These are phyloP conservation scores for Diaporthe caulivora DNA, from an alignment of 2,329 filamentous ascomycete genomes.

Conservation along the genomic window DNA sequence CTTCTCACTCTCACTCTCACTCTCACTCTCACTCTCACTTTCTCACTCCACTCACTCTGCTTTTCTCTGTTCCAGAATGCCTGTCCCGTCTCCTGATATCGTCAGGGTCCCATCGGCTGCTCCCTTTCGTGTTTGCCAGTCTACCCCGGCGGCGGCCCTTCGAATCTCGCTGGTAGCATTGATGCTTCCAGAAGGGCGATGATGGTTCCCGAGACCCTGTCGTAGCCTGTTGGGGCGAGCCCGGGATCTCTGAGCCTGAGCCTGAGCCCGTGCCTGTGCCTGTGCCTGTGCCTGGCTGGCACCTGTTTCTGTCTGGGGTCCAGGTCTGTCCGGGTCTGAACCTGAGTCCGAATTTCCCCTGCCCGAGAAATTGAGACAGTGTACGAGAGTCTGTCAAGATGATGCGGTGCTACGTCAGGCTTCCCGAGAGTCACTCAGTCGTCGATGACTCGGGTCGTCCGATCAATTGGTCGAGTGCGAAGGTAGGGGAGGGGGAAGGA, in stretches of 20 bases:
- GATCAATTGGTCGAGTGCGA: constrained; percentile 20
- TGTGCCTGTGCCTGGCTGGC: constrained; percentile 15
- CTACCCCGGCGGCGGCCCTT: constrained; percentile 19
- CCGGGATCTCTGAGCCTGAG: constrained; percentile 13
- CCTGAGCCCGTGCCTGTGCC: constrained; percentile 9
- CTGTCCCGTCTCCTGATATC: constrained; percentile 25
- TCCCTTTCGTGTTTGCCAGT: constrained; percentile 28
- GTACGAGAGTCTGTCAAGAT: constrained; percentile 8
- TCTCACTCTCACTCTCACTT: too few relatives aligned
- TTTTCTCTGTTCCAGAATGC: constrained; percentile 23
- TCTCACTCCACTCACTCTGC: background rate
- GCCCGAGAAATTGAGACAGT: constrained; percentile 27
- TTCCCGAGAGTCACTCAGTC: background rate
- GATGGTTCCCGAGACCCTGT: constrained; percentile 26
- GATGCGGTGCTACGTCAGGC: constrained; percentile 19
- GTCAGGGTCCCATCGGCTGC: constrained; percentile 28
- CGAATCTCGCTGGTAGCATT: constrained; percentile 13
- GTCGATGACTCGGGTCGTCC: constrained; percentile 24
- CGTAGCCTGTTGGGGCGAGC: constrained; percentile 4
- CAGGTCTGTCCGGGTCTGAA: background rate
- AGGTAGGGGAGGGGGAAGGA: background rate
- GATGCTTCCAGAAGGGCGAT: constrained; percentile 26
- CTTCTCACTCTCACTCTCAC: background rate
- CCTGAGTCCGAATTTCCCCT: constrained; percentile 10
- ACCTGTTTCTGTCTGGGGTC: background rate